Percentiles rank a stretch among this genome's conserved stretches.
Conservation (phyloP, 2,329 filamentous ascomycete species). For the Epichloe sp. region DNA sequence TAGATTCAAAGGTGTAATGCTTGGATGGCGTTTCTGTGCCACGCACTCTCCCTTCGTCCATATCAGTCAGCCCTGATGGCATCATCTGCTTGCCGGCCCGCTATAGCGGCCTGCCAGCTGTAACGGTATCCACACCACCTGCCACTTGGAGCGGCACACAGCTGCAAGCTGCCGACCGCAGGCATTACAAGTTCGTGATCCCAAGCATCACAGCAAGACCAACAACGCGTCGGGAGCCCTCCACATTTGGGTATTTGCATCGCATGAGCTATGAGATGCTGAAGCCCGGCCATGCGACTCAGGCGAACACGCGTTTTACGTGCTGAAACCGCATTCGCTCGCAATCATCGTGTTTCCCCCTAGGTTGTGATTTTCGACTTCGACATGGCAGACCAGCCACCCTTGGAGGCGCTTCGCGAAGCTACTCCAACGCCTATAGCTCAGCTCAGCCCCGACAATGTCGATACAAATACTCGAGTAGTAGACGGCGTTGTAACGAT, state of each 20-base stretch:
- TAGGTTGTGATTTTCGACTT: neutral
- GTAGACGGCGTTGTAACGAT: constrained; percentile 68
- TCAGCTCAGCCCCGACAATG: constrained; percentile 36
- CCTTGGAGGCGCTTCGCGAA: constrained; percentile 13
- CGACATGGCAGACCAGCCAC: constrained; percentile 14
- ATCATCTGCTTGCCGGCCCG: neutral
- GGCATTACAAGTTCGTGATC: neutral
- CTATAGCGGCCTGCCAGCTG: neutral
- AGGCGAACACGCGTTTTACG: neutral
- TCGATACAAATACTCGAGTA: constrained; percentile 25
- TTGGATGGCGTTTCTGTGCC: too few species aligned
- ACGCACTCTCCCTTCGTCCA: neutral
- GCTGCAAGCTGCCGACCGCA: neutral
- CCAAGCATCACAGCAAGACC: neutral
- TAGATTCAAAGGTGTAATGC: too few species aligned
- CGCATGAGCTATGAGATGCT: neutral
- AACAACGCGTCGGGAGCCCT: neutral
- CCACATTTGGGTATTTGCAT: neutral
- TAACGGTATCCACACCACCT: constrained; percentile 1
- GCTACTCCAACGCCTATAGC: constrained; percentile 38
- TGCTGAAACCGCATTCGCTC: neutral
- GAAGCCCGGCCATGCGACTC: neutral
- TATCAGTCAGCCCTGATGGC: neutral
- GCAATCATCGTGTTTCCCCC: neutral
- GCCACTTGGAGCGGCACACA: neutral